Evolutionary conservation across 257 asterid genomes (phyloP), one percentile per base, ranked within the genome.

Genomic region (Solanum lignicaule): DNA sequence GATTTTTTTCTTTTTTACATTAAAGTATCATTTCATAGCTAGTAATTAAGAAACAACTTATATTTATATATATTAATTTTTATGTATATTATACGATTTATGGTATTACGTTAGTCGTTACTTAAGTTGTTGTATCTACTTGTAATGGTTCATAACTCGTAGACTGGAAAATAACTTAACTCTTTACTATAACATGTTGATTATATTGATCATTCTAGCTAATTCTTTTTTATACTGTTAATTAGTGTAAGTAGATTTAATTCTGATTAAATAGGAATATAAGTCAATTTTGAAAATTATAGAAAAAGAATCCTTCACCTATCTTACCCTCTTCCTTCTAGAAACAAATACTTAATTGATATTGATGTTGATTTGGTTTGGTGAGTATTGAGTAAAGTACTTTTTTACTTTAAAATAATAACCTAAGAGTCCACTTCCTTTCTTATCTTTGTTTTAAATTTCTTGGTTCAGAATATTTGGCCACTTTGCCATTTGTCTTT

Each of bases 251-350:
- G 12, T 18, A 33, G 25, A 16, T 73, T 35, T 16, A 72, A 35
- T 73, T 10, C 9, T 20, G 29, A 33, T 35, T 20, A 20, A 73
- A 35, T 21, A 20, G 9, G 82, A 73, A 16, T 73, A 78, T 78
- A 25, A 1, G 14, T 41, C 65, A 41, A 27, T 25, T 78, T 35
- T 20, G 31, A 38, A 27, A 81, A 81, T 29, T 29, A 46, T 29
- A 38, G 43, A 85, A 35, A 25, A 46, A 31, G 9, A 73, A 31
- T 75, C 23, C 6, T 46, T 39, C 23, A 75, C 82, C 79, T 36
- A 89, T 84, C 89, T 41, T 73, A 89, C 91, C 89, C 36, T 74
- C 91, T 83, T 86, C 76, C 86, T 89, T 89, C 91, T 89, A 89
- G 91, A 89, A 89, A 87, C 88, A 41, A 62, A 69, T 35, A 68